These are phyloP conservation scores for Symbiodinium natans DNA, from an alignment of 73 alveolate species.

Conservation along the genomic window DNA sequence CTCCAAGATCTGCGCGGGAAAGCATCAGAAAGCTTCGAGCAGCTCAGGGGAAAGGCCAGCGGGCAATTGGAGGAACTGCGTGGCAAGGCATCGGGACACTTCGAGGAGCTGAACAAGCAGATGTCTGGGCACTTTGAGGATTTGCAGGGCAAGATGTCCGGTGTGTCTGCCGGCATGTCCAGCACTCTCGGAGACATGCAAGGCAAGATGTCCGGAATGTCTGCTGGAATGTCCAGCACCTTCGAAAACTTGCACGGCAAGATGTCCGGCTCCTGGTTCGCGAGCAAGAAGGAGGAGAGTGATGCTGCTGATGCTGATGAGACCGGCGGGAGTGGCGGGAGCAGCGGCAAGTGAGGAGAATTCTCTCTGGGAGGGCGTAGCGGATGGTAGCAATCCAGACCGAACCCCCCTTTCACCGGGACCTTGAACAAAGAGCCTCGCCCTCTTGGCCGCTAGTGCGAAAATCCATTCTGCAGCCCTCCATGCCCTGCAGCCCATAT, in stretches of 20 bases:
- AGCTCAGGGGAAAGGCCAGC: neutral
- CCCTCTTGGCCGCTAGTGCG: too few relatives aligned
- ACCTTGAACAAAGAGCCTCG: too few relatives aligned
- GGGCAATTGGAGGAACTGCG: neutral
- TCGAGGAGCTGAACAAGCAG: conserved; percentile 1
- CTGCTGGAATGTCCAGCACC: conserved; percentile 3
- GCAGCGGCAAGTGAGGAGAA: neutral
- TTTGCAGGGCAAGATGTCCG: neutral
- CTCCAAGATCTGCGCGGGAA: neutral
- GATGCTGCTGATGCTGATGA: neutral
- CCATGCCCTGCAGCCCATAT: too few relatives aligned
- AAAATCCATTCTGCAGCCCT: too few relatives aligned
- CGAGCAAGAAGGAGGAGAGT: neutral
- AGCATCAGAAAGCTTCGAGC: neutral
- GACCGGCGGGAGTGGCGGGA: neutral
- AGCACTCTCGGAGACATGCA: neutral
- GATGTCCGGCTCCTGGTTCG: neutral
- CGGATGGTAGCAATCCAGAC: neutral
- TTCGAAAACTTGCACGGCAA: neutral
- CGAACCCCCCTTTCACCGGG: too few relatives aligned
- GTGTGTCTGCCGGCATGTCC: neutral
- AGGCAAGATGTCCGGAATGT: neutral
- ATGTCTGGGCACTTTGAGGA: conserved; percentile 1
- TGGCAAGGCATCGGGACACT: neutral
- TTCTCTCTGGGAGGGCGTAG: too few relatives aligned